Evolutionary conservation across 139 green algal genomes (phyloP).

Genomic region (Penium margaritaceum): DNA sequence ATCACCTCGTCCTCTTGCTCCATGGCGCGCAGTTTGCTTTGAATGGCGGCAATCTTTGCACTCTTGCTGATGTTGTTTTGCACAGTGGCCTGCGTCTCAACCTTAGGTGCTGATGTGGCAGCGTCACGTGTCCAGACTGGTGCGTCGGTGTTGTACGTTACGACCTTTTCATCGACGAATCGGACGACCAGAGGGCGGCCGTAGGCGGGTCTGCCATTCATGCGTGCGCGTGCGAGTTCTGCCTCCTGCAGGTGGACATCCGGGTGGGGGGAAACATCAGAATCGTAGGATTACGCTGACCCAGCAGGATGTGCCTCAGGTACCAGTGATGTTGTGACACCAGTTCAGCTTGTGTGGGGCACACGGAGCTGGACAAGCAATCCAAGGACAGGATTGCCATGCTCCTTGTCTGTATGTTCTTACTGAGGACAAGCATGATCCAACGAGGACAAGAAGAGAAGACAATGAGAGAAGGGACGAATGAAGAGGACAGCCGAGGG

Average conservation of each 20-base stretch:
- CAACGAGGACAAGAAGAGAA: too few species aligned
- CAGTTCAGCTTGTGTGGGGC: too few species aligned
- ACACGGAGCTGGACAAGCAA: too few species aligned
- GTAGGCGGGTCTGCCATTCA: conserved; percentile 34
- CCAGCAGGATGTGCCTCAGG: too few species aligned
- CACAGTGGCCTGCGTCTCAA: not conserved
- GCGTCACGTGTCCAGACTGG: conserved; percentile 4
- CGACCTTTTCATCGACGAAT: conserved; percentile 42
- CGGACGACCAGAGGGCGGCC: conserved; percentile 37
- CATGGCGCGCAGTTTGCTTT: conserved; percentile 21
- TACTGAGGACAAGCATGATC: too few species aligned
- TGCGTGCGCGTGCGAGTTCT: conserved; percentile 17
- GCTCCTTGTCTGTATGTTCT: too few species aligned
- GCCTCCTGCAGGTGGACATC: conserved; percentile 25
- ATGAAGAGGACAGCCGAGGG: too few species aligned
- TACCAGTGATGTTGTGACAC: too few species aligned
- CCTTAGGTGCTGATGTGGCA: not conserved
- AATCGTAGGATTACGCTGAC: too few species aligned
- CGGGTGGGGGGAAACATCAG: too few species aligned
- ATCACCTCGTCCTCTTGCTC: conserved; percentile 5
- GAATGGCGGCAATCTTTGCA: conserved; percentile 26
- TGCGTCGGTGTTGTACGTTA: conserved; percentile 24
- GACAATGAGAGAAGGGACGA: too few species aligned
- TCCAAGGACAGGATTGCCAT: too few species aligned
- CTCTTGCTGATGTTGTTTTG: conserved; percentile 8